Base-by-base conservation (phyloP, 2,329 filamentous ascomycete genomes). In the Neurospora sp. region DNA sequence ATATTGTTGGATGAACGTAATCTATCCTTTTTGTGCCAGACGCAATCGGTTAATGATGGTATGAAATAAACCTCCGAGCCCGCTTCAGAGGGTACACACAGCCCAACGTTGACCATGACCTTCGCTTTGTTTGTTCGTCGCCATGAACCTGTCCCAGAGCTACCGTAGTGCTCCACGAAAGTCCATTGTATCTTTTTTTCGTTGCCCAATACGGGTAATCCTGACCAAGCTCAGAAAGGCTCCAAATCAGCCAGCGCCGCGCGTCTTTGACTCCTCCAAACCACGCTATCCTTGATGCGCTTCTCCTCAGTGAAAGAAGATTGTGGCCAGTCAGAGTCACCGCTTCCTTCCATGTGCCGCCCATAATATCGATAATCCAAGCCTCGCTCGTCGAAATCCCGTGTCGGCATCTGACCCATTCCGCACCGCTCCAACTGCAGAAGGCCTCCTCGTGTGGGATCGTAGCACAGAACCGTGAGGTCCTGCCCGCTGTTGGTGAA, bases 401-500 rank as follows among this genome's bases (percentile, higher is more conserved):
- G 74, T 58, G 73, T 66, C 75, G 79, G 76, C 78, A 84, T 76
- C 73, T 74, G 74, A 6, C 79, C 78, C 36, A 77, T 70, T 38
- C 81, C 79, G 69, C 80, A 82, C 19, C 86, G 83, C 73, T 89
- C 87, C 66, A 91, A 82, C 75, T 89, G 85, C 74, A 91, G 78
- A 39, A 93, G 78, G 1, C 91, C 91, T 42, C 91, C 91, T 43
- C 91, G 86, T 69, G 83, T 81, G 43, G 78, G 79, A 75, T 94
- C 91, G 67, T 85, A 86, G 75, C 91, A 92, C 10, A 91, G 85
- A 2, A 93, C 82, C 68, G 88, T 85, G n/a, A 95, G 79, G 69
- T 90, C 87, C 69, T 87, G 84, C 0, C 91, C 92, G 67, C 89
- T 88, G 52, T 90, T 87, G 4, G 89, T 83, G 73, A 93, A 89